A percentile compares a stretch with the other conserved stretches of the same genome.
phyloP scores from a whole-genome alignment of 495 filamentous ascomycete species.

The Pyronema omphalodes region DNA sequence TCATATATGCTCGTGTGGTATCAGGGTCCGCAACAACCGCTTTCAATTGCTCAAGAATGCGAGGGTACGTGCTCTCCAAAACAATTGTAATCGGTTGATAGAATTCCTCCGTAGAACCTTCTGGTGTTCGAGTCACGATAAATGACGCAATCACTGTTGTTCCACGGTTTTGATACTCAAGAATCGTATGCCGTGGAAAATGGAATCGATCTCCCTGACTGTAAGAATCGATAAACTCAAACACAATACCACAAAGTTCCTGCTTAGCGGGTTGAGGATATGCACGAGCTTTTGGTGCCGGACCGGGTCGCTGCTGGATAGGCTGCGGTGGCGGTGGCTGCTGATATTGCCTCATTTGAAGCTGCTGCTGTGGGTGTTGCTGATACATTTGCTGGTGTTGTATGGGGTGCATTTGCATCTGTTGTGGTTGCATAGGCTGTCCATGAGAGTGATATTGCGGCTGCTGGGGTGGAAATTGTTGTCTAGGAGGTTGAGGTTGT shows the following conservation, averaged over 20 bases:
- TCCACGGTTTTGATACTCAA: slow-evolving; percentile 42
- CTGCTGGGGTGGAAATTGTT: slow-evolving; percentile 6
- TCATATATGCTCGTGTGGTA: slow-evolving; percentile 19
- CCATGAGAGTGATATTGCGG: slow-evolving; percentile 9
- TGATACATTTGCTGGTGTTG: slow-evolving; percentile 10
- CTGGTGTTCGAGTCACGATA: slow-evolving; percentile 38
- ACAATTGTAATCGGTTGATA: slow-evolving; percentile 74
- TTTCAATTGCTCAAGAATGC: slow-evolving; percentile 18
- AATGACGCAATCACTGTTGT: slow-evolving; percentile 44
- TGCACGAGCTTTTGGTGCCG: slow-evolving; percentile 24
- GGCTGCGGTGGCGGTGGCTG: not conserved
- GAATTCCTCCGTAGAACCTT: slow-evolving; percentile 45
- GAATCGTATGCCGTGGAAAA: slow-evolving; percentile 70
- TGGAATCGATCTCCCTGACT: slow-evolving; percentile 68
- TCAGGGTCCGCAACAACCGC: slow-evolving; percentile 19
- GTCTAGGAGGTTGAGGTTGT: slow-evolving; percentile 6
- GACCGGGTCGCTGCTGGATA: slow-evolving; percentile 27
- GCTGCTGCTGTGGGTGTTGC: slow-evolving; percentile 11
- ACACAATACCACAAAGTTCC: slow-evolving; percentile 53
- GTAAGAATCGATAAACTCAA: slow-evolving; percentile 65
- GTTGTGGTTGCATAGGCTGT: slow-evolving; percentile 10
- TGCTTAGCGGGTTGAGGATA: slow-evolving; percentile 30
- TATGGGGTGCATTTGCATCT: slow-evolving; percentile 8
- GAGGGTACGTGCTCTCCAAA: slow-evolving; percentile 13
- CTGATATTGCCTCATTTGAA: slow-evolving; percentile 4